Percentiles rank a stretch among this genome's conserved stretches.
phyloP scores from a whole-genome alignment of 129 eudicot genomes.

The Pulicaria dysenterica region DNA sequence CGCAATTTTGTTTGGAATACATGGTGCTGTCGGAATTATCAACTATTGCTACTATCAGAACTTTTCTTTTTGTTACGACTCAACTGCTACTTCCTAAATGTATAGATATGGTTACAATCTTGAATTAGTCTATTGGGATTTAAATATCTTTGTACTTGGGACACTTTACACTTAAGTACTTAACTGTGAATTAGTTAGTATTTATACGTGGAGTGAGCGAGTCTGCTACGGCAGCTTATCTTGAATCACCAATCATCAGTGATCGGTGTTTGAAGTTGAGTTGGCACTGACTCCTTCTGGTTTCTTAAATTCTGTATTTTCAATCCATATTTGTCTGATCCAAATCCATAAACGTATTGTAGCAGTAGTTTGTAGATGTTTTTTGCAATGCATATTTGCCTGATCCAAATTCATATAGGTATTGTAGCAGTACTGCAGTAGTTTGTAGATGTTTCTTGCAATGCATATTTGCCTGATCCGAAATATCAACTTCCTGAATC shows the following conservation, averaged over 20 bases:
- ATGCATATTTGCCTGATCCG: neutral
- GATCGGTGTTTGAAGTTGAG: conserved; percentile 1
- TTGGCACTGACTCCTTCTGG: neutral
- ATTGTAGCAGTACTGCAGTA: too few relatives aligned
- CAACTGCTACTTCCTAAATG: conserved; percentile 17
- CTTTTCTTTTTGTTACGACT: neutral
- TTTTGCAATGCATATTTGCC: neutral
- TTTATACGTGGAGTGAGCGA: neutral
- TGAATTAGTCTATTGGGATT: neutral
- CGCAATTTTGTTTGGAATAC: neutral
- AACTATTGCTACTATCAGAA: neutral
- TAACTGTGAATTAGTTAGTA: neutral
- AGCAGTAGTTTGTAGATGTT: neutral
- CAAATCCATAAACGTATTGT: neutral
- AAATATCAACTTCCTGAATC: neutral
- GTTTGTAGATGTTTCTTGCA: neutral
- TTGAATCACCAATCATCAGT: neutral
- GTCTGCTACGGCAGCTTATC: conserved; percentile 6
- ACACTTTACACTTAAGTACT: too few relatives aligned
- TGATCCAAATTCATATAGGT: neutral
- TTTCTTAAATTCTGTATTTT: neutral
- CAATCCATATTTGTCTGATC: too few relatives aligned
- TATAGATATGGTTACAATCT: conserved; percentile 22
- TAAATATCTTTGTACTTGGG: neutral
- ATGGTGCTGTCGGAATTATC: conserved; percentile 2